Percentiles rank a stretch among this genome's conserved stretches.
These are phyloP conservation scores for Candida endomychidarum DNA, from an alignment of 805 yeast genomes.

Conservation along the genomic window DNA sequence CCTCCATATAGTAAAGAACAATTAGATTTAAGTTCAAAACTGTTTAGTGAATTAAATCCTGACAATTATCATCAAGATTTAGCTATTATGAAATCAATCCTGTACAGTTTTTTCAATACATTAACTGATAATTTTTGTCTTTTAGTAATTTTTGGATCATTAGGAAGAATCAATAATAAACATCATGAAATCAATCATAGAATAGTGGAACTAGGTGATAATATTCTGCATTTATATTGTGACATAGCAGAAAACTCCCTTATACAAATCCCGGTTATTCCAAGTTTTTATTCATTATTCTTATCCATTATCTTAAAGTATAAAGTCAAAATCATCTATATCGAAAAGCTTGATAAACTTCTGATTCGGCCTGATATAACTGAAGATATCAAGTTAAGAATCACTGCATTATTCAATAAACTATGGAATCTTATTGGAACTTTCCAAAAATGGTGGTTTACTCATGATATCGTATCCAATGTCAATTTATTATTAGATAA, in stretches of 20 bases:
- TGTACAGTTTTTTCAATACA: not conserved
- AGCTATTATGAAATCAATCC: not conserved
- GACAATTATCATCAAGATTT: not conserved
- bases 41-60: constrained; percentile 1
- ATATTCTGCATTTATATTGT: not conserved
- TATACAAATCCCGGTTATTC: constrained; percentile 12
- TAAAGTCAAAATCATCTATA: constrained; percentile 13
- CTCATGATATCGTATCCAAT: constrained; percentile 10
- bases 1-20: not conserved
- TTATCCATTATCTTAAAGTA: constrained; percentile 11
- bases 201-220: not conserved
- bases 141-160: not conserved
- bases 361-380: constrained; percentile 8
- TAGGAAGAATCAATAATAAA: not conserved
- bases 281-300: constrained; percentile 10
- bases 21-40: not conserved
- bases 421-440: not conserved
- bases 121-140: not conserved
- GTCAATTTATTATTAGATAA: constrained; percentile 3
- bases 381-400: not conserved
- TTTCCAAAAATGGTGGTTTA: constrained; percentile 17
- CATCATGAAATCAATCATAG: constrained; percentile 6
- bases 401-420: not conserved
- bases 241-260: not conserved
- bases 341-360: constrained; percentile 9